Evolutionary conservation across 768 basidiomycete species (phyloP).

Genomic region (Dendrothele bispora): DNA sequence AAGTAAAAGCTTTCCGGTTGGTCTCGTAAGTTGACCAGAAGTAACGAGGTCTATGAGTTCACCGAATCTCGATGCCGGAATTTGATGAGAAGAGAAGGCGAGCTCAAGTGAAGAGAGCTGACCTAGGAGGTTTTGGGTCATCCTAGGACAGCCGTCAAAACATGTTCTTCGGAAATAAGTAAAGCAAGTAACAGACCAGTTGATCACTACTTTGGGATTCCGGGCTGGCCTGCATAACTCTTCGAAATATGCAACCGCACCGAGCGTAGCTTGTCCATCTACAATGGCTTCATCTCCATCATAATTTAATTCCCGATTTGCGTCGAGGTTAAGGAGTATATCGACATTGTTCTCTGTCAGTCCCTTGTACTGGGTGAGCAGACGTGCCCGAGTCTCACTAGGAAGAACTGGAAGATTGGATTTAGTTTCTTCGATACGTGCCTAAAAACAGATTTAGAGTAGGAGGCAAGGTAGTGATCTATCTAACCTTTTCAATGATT

Average conservation of each 20-base stretch:
- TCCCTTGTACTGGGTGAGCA: conserved; percentile 50
- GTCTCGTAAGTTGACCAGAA: conserved; percentile 71
- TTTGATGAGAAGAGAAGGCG: conserved; percentile 56
- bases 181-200: conserved; percentile 61
- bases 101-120: conserved; percentile 62
- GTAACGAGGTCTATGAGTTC: conserved; percentile 78
- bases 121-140: conserved; percentile 85
- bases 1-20: conserved; percentile 77
- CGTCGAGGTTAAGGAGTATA: conserved; percentile 73
- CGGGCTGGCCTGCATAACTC: conserved; percentile 51
- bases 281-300: conserved; percentile 48
- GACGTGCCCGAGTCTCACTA: conserved; percentile 52
- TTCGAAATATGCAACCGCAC: conserved; percentile 83
- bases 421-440: conserved; percentile 55
- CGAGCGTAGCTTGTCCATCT: conserved; percentile 21
- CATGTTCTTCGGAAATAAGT: conserved; percentile 13
- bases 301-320: conserved; percentile 57
- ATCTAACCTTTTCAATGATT: conserved; percentile 48
- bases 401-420: conserved; percentile 76
- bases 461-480: neutral
- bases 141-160: conserved; percentile 67
- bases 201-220: conserved; percentile 71
- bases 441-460: conserved; percentile 37
- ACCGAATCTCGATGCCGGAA: conserved; percentile 62
- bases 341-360: conserved; percentile 68